Base-by-base conservation (phyloP, 1,284 basidiomycete species). In the Pyrrhoderma noxium region DNA sequence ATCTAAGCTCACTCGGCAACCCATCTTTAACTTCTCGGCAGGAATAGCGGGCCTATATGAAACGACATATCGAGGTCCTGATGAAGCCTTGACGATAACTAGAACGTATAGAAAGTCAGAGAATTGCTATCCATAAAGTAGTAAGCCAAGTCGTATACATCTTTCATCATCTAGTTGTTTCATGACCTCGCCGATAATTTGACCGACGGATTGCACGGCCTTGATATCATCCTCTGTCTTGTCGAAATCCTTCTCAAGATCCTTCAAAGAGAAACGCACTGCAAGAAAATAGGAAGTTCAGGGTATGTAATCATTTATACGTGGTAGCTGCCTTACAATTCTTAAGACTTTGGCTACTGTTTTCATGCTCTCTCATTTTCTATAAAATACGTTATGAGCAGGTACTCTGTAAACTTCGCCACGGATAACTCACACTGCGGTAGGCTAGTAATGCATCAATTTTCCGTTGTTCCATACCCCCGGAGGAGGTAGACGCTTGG, bases 181-280 rank as follows among this genome's bases (percentile, higher is more conserved):
- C 80, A 99, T 85, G 54, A 99, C 93, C 70, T 99, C 96, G 54
- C 93, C 96, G 56, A 99, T 96, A 59, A 99, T 98, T 72, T 99
- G 96, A 9, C 96, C 96, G 8, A 99, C 96, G 9, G 92, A 96
- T 67, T 99, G 96, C 13, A 99, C 84, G 45, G 96, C 96, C 70
- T 98, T 98, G 71, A 99, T 97, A 65, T 99, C 95, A 41, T 99
- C 93, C 68, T 99, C 96, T 0, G 93, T 96, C 78, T 96, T 95
- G 62, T 87, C 90, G 63, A 85, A 99, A 53, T 89, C 86, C 61
- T 85, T 85, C 65, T 94, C 87, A 11, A 99, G 71, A 53, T 92
- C 85, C 64, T 91, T 93, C 57, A 96, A 71, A 14, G 86, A 86
- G 64, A 90, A 89, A 34, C 89, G 76, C 50, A 90, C 88, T 91